Conservation (phyloP, 1,139 yeast genomes). For the Saccharomyces hybrid region DNA sequence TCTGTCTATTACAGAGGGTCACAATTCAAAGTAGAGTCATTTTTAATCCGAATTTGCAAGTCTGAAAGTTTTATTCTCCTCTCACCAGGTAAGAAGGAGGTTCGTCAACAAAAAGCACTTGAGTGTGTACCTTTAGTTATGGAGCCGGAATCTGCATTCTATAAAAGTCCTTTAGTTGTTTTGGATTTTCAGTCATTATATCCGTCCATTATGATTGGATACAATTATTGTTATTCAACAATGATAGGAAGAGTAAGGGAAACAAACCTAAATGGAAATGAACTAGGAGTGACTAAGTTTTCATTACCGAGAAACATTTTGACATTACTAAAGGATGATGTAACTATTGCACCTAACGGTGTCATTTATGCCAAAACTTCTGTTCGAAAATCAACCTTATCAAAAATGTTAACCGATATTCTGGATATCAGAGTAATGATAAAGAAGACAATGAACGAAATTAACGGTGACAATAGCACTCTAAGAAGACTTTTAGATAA, state of each 20-base stretch:
- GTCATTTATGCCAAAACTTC: slow-evolving; percentile 60
- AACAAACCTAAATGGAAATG: slow-evolving; percentile 42
- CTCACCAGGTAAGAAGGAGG: slow-evolving; percentile 77
- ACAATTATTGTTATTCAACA: slow-evolving; percentile 87
- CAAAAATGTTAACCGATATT: slow-evolving; percentile 79
- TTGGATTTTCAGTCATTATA: slow-evolving; percentile 89
- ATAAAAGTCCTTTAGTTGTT: slow-evolving; percentile 82
- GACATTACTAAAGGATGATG: slow-evolving; percentile 43
- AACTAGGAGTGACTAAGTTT: slow-evolving; percentile 46
- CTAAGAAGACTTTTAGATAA: slow-evolving; percentile 58
- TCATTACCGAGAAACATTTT: slow-evolving; percentile 52
- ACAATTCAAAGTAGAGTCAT: slow-evolving; percentile 85
- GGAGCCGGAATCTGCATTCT: slow-evolving; percentile 83
- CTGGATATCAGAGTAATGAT: slow-evolving; percentile 72
- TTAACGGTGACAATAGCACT: slow-evolving; percentile 29
- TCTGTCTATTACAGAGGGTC: slow-evolving; percentile 88
- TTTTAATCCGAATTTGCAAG: slow-evolving; percentile 65
- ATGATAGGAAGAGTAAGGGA: slow-evolving; percentile 62
- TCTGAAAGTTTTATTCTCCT: slow-evolving; percentile 62
- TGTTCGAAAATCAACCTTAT: slow-evolving; percentile 63
- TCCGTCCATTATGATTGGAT: slow-evolving; percentile 88
- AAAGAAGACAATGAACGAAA: slow-evolving; percentile 59
- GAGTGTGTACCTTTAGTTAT: slow-evolving; percentile 84
- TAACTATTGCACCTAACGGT: slow-evolving; percentile 81
- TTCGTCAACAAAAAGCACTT: slow-evolving; percentile 74